A percentile compares a stretch with the other conserved stretches of the same genome.
Evolutionary conservation across 2,329 filamentous ascomycete genomes (phyloP).

Genomic region (Cladorrhinum sp.): DNA sequence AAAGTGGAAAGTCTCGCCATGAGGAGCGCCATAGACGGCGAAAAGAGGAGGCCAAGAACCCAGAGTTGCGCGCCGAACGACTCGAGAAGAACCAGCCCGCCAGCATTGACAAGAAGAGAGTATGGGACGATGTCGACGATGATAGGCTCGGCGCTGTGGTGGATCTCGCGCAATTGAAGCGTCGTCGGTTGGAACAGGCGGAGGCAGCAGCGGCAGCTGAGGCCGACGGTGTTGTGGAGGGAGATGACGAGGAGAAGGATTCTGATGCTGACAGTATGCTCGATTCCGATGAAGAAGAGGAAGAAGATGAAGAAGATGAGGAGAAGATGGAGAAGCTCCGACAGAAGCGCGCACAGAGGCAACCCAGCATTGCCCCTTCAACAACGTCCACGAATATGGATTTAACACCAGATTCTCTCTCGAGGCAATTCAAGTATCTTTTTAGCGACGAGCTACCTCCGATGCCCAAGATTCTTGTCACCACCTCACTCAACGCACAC

Average conservation of each 20-base stretch:
- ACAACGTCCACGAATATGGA: conserved; percentile 63
- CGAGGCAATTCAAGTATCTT: conserved; percentile 60
- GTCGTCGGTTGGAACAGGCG: conserved; percentile 49
- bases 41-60: conserved; percentile 82
- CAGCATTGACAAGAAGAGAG: conserved; percentile 82
- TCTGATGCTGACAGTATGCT: conserved; percentile 79
- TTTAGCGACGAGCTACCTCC: conserved; percentile 58
- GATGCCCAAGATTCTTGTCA: conserved; percentile 83
- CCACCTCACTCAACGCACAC: conserved; percentile 83
- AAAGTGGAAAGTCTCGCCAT: conserved; percentile 68
- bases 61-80: conserved; percentile 68
- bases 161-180: conserved; percentile 59
- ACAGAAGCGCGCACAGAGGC: conserved; percentile 44
- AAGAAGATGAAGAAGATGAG: conserved; percentile 39
- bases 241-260: conserved; percentile 52
- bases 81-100: conserved; percentile 74
- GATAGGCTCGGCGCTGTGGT: conserved; percentile 56
- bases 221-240: conserved; percentile 37
- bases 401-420: conserved; percentile 57
- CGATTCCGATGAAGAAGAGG: conserved; percentile 51
- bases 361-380: conserved; percentile 54
- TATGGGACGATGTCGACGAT: conserved; percentile 75
- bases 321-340: conserved; percentile 41
- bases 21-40: conserved; percentile 75
- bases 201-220: conserved; percentile 45